Percentiles rank a stretch among this genome's conserved stretches.
These are phyloP conservation scores for Monoraphidium neglectum DNA, from an alignment of 139 green algal species.

Conservation along the genomic window DNA sequence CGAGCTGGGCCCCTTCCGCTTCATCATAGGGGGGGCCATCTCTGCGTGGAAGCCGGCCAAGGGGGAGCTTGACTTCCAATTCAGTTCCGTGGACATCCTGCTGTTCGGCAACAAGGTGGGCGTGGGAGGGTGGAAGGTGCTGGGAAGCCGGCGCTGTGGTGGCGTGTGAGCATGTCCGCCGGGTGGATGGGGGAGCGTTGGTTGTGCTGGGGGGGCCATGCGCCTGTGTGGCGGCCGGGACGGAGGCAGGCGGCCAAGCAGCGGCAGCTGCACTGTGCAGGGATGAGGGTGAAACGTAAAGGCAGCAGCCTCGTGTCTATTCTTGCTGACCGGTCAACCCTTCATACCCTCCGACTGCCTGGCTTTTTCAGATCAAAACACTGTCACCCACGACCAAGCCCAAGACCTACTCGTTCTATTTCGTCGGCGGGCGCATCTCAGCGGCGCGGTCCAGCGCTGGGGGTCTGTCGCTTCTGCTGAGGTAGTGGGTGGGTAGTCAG, in stretches of 20 bases:
- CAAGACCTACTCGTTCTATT: slow-evolving; percentile 49
- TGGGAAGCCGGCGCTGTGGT: too few species aligned
- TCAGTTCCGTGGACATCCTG: slow-evolving; percentile 37
- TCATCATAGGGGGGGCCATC: slow-evolving; percentile 36
- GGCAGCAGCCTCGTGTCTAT: too few species aligned
- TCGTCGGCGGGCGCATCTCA: slow-evolving; percentile 17
- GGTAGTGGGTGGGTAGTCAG: slow-evolving; percentile 17
- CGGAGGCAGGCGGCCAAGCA: too few species aligned
- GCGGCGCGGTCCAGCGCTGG: slow-evolving; percentile 38
- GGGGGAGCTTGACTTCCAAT: slow-evolving; percentile 45
- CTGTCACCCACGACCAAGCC: slow-evolving; percentile 43
- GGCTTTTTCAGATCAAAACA: slow-evolving; percentile 24
- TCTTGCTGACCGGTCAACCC: too few species aligned
- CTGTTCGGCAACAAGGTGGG: slow-evolving; percentile 21
- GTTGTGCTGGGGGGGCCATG: too few species aligned
- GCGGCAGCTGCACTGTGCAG: too few species aligned
- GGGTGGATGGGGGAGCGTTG: too few species aligned
- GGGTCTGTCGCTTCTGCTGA: slow-evolving; percentile 34
- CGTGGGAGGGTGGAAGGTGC: too few species aligned
- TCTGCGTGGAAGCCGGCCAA: slow-evolving; percentile 6
- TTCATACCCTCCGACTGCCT: not conserved
- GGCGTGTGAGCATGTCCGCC: too few species aligned
- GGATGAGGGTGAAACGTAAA: too few species aligned
- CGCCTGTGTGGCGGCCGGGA: too few species aligned
- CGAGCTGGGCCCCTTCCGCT: slow-evolving; percentile 34